A percentile compares a stretch with the other conserved stretches of the same genome.
Conservation (phyloP, 202 grass and related monocot genomes). For the Carex sylvatica region DNA sequence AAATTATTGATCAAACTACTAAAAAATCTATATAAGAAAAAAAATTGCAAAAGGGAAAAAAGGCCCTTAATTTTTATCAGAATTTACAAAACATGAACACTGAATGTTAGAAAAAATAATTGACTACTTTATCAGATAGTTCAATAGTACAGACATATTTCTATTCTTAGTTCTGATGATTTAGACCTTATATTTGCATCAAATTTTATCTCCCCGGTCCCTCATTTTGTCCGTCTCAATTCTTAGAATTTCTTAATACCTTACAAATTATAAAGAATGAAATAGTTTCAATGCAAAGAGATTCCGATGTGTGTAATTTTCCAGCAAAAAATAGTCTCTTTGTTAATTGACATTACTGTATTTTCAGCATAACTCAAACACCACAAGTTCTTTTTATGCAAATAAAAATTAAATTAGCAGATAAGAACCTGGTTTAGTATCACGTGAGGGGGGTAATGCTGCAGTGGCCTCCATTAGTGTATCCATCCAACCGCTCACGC, state of each 20-base stretch:
- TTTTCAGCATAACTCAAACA: neutral
- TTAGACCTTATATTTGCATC: neutral
- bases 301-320: neutral
- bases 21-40: neutral
- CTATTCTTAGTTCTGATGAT: neutral
- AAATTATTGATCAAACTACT: neutral
- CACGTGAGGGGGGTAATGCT: slow-evolving; percentile 63
- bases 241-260: neutral
- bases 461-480: slow-evolving; percentile 84
- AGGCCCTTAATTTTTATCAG: neutral
- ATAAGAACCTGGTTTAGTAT: slow-evolving; percentile 43
- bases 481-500: slow-evolving; percentile 81
- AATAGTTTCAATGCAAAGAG: neutral
- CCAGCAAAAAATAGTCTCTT: neutral
- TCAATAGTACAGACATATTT: neutral
- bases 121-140: neutral
- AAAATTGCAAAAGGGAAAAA: neutral
- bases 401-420: neutral
- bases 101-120: neutral
- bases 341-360: neutral
- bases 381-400: neutral
- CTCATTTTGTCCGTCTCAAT: neutral
- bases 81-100: neutral
- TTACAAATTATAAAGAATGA: neutral
- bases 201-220: neutral